Base-by-base conservation (phyloP, 495 filamentous ascomycete species). In the Trichocladium antarcticum region DNA sequence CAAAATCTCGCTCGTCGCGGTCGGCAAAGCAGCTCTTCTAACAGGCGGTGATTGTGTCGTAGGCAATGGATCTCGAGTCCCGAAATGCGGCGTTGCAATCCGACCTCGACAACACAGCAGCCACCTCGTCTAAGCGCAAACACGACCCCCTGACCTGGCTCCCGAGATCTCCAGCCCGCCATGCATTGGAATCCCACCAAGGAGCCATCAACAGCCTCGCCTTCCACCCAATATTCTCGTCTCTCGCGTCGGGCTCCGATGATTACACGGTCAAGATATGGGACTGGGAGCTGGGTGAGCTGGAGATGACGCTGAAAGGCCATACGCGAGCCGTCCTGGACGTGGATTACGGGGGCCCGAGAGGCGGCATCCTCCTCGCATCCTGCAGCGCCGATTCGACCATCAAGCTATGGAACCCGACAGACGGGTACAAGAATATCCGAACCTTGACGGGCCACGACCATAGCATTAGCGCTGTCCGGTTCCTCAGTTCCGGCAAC, bases 241-340 rank as follows among this genome's bases (percentile, higher is more conserved):
- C 85, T 1, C 71, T 98, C 11, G 92, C 92, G 14, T 90, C 89
- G 1, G 92, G 87, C 15, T 93, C 88, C 31, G 89, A 96, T 56
- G 84, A 87, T 57, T 78, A 75, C 38, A 86, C 80, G 11, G 84
- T 88, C 61, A 96, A 98, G 63, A 87, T 96, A 45, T 96, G 92
- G 92, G 92, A 96, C 59, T 96, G 88, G 86, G 92, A 98, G 54
- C 70, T 95, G 14, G 92, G 92, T 20, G 90, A 96, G 62, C 75
- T 95, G 7, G 90, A 96, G 60, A 66, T 83, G 19, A 97, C 92
- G 0, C 73, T 96, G 34, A 96, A 96, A 57, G 89, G 89, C 4
- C 92, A 97, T 63, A 95, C 86, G 1, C 89, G 85, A 60, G 78
- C 84, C 5, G 88, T 97, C 2, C 61, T 92, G 7, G 89, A 89